Evolutionary conservation across 495 filamentous ascomycete genomes (phyloP), one percentile per base, ranked within the genome.

Genomic region (Daldinia vernicosa): DNA sequence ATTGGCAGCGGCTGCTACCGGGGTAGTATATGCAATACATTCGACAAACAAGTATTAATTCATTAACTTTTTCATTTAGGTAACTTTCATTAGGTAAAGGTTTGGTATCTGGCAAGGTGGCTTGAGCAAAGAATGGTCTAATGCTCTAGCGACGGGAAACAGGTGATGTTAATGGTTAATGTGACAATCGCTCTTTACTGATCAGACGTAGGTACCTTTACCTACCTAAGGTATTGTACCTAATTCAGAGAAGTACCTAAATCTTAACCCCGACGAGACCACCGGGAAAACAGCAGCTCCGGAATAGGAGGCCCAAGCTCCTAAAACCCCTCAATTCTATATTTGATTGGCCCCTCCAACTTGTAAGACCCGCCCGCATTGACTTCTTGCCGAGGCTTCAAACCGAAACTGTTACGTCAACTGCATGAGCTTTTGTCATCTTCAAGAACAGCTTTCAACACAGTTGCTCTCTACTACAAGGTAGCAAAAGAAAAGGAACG

Each of bases 291-390:
- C 51, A 22, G 24, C 11, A 26, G 39, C 47, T 62, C 61, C 61
- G 57, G 55, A 24, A 24, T 30, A 32, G 35, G 35, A 66, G 56
- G 56, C 33, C 70, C 64, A 68, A 65, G 70, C 64, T 72, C 22
- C 28, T 24, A 11, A 19, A 14, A 57, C 11, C 62, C 45, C n/a
- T 11, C 14, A 22, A 19, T 55, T 55, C 6, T 19, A n/a, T 19
- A 56, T 35, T 19, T 56, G 53, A 56, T 35, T 35, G 30, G 30
- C 5, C 30, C 26, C 9, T 0, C 53, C 0, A 53, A 9, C 11
- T 28, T 47, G 9, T 24, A 24, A 35, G n/a, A 32, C 28, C 53
- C 30, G n/a, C 27, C 28, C 53, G 53, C 53, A 56, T 56, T 35
- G 53, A 56, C 26, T 35, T 56, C 30, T 17, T 32, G 27, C 27